Conservation (phyloP, 2,329 filamentous ascomycete species). For the Sporothrix globosa region DNA sequence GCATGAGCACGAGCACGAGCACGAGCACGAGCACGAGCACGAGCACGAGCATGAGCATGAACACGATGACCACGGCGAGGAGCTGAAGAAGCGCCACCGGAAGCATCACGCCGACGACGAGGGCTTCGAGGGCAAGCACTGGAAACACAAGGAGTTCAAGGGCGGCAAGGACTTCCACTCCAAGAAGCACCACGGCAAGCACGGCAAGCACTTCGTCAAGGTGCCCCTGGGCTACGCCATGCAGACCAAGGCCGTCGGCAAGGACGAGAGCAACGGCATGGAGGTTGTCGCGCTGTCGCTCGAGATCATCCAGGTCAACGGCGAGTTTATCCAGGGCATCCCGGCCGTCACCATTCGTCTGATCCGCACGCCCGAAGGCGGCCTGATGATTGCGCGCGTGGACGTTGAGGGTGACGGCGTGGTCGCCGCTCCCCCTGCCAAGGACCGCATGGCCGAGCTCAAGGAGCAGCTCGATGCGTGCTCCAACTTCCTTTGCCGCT, state of each 20-base stretch:
- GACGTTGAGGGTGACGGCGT: constrained; percentile 42
- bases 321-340: constrained; percentile 57
- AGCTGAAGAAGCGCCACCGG: constrained; percentile 28
- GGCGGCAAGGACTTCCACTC: constrained; percentile 6
- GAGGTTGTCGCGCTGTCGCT: constrained; percentile 59
- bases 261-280: constrained; percentile 56
- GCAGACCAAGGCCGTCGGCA: constrained; percentile 48
- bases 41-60: constrained; percentile 25
- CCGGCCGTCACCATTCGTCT: constrained; percentile 63
- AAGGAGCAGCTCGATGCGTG: constrained; percentile 44
- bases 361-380: constrained; percentile 60
- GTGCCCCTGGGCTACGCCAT: constrained; percentile 56
- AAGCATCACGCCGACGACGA: constrained; percentile 25
- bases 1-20: constrained; percentile 2
- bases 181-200: constrained; percentile 20
- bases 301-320: constrained; percentile 63
- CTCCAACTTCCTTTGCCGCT: constrained; percentile 57
- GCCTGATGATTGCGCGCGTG: constrained; percentile 59
- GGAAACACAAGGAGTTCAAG: constrained; percentile 3
- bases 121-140: constrained; percentile 14
- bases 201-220: constrained; percentile 35
- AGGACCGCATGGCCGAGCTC: constrained; percentile 27
- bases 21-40: constrained; percentile 26
- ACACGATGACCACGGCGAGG: constrained; percentile 27
- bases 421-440: background rate